Percentiles rank a stretch among this genome's conserved stretches.
phyloP scores from a whole-genome alignment of 768 basidiomycete species.

The Phaffia tasmanica region DNA sequence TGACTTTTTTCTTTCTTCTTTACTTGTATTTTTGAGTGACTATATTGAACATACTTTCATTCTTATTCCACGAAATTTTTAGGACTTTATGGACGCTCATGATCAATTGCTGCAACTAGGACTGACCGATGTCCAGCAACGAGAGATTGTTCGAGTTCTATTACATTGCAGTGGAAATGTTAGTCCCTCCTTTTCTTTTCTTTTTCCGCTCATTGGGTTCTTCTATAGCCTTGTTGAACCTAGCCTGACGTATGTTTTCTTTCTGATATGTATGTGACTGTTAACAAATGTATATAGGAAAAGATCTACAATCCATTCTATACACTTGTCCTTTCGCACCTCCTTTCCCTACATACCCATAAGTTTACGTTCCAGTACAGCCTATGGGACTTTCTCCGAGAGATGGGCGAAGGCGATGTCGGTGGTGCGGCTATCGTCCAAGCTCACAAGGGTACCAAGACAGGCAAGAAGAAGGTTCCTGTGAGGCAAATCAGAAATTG shows the following conservation, averaged over 20 bases:
- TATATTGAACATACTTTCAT: neutral
- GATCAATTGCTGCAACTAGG: slow-evolving; percentile 74
- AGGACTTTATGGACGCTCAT: slow-evolving; percentile 96
- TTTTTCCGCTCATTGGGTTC: slow-evolving; percentile 15
- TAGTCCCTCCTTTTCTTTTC: slow-evolving; percentile 18
- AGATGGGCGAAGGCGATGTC: slow-evolving; percentile 70
- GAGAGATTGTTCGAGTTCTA: slow-evolving; percentile 85
- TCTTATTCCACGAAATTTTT: neutral
- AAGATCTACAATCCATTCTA: slow-evolving; percentile 92
- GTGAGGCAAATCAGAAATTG: slow-evolving; percentile 52
- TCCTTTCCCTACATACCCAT: slow-evolving; percentile 67
- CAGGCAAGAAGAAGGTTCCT: slow-evolving; percentile 39
- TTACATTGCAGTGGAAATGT: slow-evolving; percentile 62
- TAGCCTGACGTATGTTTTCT: neutral
- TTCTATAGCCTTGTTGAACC: neutral
- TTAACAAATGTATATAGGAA: slow-evolving; percentile 49
- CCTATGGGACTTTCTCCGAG: slow-evolving; percentile 92
- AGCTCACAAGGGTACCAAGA: slow-evolving; percentile 39
- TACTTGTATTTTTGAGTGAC: neutral
- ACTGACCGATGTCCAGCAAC: slow-evolving; percentile 77
- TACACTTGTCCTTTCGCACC: slow-evolving; percentile 70
- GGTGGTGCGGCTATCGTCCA: slow-evolving; percentile 70
- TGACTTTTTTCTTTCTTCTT: neutral
- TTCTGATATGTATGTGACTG: neutral
- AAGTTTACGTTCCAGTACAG: slow-evolving; percentile 89